Evolutionary conservation across 2,329 filamentous ascomycete genomes (phyloP).

Genomic region (Trichoderma arundinaceum): DNA sequence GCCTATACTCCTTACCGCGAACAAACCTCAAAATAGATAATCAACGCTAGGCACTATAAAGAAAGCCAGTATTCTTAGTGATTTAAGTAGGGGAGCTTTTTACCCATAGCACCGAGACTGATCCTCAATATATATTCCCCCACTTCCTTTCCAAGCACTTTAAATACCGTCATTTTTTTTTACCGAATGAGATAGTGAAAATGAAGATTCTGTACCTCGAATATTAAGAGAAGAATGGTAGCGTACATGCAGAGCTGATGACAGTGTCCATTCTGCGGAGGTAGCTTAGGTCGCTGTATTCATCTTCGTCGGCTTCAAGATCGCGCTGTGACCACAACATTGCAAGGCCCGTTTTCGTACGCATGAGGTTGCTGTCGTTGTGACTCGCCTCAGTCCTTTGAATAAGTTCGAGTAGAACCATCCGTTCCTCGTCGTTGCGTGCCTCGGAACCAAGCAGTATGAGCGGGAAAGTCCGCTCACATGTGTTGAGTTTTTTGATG

Average conservation of each 20-base stretch:
- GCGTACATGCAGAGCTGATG: slow-evolving; percentile 11
- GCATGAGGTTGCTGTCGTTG: slow-evolving; percentile 6
- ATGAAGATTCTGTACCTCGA: too few relatives aligned
- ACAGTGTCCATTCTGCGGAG: background rate
- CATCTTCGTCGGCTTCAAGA: slow-evolving; percentile 17
- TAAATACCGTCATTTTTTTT: too few relatives aligned
- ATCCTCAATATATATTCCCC: too few relatives aligned
- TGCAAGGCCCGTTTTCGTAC: background rate
- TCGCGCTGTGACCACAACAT: slow-evolving; percentile 17
- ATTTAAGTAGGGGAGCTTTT: too few relatives aligned
- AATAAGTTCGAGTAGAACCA: background rate
- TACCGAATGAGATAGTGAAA: too few relatives aligned
- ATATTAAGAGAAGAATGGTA: slow-evolving; percentile 8
- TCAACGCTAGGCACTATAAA: background rate
- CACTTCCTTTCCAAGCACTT: too few relatives aligned
- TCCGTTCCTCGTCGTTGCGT: slow-evolving; percentile 6
- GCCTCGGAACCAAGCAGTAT: slow-evolving; percentile 11
- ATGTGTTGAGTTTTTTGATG: background rate
- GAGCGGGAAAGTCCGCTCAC: background rate
- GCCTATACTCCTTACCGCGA: too few relatives aligned
- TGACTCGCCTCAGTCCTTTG: background rate
- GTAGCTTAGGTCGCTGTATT: slow-evolving; percentile 13
- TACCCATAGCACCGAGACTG: too few relatives aligned
- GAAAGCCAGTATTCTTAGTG: too few relatives aligned
- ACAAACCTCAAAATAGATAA: background rate